A percentile compares a stretch with the other conserved stretches of the same genome.
phyloP scores from a whole-genome alignment of 305 asterid genomes.

The Lippia alba region DNA sequence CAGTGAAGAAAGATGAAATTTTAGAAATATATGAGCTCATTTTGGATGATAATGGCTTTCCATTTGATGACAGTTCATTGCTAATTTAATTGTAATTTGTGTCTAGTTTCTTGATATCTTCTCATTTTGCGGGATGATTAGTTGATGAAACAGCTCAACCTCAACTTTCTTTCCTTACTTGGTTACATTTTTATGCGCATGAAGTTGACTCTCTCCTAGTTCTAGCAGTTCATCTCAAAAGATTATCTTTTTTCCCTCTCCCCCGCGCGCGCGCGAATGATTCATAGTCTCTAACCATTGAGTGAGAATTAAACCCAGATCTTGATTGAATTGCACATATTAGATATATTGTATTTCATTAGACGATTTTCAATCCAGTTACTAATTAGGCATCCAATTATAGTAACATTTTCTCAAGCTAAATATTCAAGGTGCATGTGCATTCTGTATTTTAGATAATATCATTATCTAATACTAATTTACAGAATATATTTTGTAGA shows the following conservation, averaged over 20 bases:
- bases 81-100: neutral
- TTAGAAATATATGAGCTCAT: neutral
- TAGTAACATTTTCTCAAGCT: neutral
- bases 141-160: neutral
- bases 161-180: constrained; percentile 12
- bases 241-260: neutral
- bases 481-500: neutral
- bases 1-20: neutral
- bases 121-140: neutral
- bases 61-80: constrained; percentile 1
- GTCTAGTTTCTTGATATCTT: constrained; percentile 11
- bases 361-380: neutral
- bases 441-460: neutral
- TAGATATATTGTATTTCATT: neutral
- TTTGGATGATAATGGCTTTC: constrained; percentile 9
- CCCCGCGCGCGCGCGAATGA: neutral
- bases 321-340: neutral
- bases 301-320: neutral
- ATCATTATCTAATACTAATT: neutral
- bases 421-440: neutral
- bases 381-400: neutral
- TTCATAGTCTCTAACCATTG: neutral
- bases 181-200: constrained; percentile 6
- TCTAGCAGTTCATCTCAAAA: neutral
- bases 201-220: neutral